Evolutionary conservation across 1,139 yeast species (phyloP), one percentile per base, ranked within the genome.

Genomic region (Suhomyces ambrosiae): DNA sequence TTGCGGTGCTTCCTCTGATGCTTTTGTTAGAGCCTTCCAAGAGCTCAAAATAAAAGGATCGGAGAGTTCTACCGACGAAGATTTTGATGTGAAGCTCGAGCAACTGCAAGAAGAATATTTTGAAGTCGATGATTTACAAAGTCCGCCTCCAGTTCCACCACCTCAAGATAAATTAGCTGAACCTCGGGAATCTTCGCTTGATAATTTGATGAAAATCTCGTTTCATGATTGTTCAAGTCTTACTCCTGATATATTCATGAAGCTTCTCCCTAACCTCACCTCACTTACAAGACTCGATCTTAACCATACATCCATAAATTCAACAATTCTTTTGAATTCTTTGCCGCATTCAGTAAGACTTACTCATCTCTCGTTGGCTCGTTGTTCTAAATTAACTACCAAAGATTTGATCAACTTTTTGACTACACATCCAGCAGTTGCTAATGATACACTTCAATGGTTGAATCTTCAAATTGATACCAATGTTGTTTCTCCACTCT

Each of bases 201-300:
- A 62, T 24, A 60, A 63, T 63, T 42, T 70, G 61, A 56, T 64
- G 44, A 81, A 86, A 46, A 56, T 89, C 10, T 86, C 95, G 0
- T 79, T 89, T 53, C 96, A 89, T 61, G 96, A 88, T 53, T 89
- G 97, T 58, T 82, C 95, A 3, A 88, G 86, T 45, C 67, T 90
- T 32, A 74, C 88, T 3, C 60, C 78, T 2, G 71, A 69, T 11
- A 73, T 74, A 0, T 77, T 86, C 44, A 71, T 68, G 30, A 76
- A 73, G 44, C 58, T 87, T 3, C 64, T 90, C 27, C 80, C 82
- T 4, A 70, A 70, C 40, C 66, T 86, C 28, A 73, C 76, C 12
- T 74, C 75, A 47, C 61, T 89, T 34, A 76, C 79, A 43, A 75
- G 89, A 45, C 68, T 89, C 24, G 97, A 89, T 56, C 69, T 89